Conservation (phyloP, 805 yeast species). For the Candida golubevii region DNA sequence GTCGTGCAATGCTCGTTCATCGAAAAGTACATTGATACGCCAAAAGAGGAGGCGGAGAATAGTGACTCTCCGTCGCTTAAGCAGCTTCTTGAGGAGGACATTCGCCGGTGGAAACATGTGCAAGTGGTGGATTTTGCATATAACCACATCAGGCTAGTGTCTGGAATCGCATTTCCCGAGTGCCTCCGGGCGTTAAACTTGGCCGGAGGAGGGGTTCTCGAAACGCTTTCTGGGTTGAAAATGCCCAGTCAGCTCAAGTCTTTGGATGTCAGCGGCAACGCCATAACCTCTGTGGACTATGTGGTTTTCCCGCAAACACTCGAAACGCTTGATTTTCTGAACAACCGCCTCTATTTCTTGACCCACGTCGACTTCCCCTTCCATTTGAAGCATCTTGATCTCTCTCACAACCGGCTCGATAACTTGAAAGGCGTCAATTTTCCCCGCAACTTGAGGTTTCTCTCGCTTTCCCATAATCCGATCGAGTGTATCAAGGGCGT, state of each 20-base stretch:
- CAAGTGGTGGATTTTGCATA: slow-evolving; percentile 34
- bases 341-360: slow-evolving; percentile 36
- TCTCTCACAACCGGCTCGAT: slow-evolving; percentile 39
- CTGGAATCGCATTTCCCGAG: slow-evolving; percentile 39
- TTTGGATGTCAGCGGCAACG: slow-evolving; percentile 32
- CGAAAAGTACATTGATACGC: slow-evolving; percentile 26
- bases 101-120: slow-evolving; percentile 31
- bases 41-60: slow-evolving; percentile 27
- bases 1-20: slow-evolving; percentile 38
- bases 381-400: slow-evolving; percentile 26
- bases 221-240: slow-evolving; percentile 36
- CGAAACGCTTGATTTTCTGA: slow-evolving; percentile 30
- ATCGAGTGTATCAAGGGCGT: slow-evolving; percentile 40
- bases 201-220: slow-evolving; percentile 38
- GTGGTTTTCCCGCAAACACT: slow-evolving; percentile 32
- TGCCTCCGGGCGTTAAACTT: slow-evolving; percentile 34
- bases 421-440: slow-evolving; percentile 34
- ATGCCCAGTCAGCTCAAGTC: slow-evolving; percentile 30
- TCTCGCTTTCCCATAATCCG: slow-evolving; percentile 36
- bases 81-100: slow-evolving; percentile 33
- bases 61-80: slow-evolving; percentile 7
- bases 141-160: slow-evolving; percentile 34
- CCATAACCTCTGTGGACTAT: slow-evolving; percentile 33
- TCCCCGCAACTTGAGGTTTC: slow-evolving; percentile 28
- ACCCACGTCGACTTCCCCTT: slow-evolving; percentile 38